Percentiles rank a stretch among this genome's conserved stretches.
phyloP scores from a whole-genome alignment of 2,329 filamentous ascomycete species.

The Daldinia sp. region DNA sequence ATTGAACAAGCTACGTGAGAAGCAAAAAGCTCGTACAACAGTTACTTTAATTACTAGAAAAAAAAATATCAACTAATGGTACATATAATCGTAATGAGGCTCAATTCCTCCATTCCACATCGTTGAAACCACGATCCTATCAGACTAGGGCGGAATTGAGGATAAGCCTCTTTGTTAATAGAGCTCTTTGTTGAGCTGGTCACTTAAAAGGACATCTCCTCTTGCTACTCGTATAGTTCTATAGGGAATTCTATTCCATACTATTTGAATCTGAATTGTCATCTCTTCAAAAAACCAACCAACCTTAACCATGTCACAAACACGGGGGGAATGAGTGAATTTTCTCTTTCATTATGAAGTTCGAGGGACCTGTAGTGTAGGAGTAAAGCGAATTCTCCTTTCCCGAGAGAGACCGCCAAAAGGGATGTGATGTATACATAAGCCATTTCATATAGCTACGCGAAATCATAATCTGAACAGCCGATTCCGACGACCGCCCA shows the following conservation, averaged over 20 bases:
- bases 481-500: constrained; percentile 20
- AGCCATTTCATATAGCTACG: constrained; percentile 32
- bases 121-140: background rate
- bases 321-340: constrained; percentile 31
- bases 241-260: background rate
- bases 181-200: background rate
- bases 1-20: too few species aligned
- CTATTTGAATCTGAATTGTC: constrained; percentile 1
- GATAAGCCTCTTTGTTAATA: constrained; percentile 3
- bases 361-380: constrained; percentile 17
- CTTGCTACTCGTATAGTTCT: background rate
- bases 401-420: constrained; percentile 9
- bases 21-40: too few species aligned
- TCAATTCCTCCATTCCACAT: background rate
- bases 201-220: background rate
- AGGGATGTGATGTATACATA: constrained; percentile 37
- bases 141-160: too few species aligned
- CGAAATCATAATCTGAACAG: constrained; percentile 30
- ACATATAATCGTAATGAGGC: background rate
- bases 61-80: background rate
- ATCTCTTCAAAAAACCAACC: background rate
- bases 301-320: constrained; percentile 4
- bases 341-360: constrained; percentile 36
- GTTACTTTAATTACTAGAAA: too few species aligned
- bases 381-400: constrained; percentile 11